These are phyloP conservation scores for Saccharum officinarum DNA, from an alignment of 176 grass and related monocot genomes.

Conservation along the genomic window DNA sequence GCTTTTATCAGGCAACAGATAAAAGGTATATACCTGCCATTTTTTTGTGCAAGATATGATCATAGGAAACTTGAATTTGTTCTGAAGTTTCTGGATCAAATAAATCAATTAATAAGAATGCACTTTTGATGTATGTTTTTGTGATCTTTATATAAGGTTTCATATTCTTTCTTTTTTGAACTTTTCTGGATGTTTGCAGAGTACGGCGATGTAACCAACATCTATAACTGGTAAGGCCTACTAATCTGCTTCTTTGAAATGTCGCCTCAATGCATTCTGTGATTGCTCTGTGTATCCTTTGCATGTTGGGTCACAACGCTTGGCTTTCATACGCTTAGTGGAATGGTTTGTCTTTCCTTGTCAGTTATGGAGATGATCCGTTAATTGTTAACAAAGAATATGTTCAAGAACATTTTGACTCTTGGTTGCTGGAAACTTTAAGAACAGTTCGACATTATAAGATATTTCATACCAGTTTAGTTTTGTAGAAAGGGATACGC, in stretches of 20 bases:
- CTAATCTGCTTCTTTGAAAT: conserved; percentile 35
- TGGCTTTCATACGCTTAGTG: neutral
- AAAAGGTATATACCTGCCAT: conserved; percentile 49
- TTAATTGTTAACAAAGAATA: neutral
- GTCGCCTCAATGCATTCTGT: neutral
- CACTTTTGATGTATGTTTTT: conserved; percentile 33
- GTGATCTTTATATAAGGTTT: conserved; percentile 17
- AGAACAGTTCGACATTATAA: neutral
- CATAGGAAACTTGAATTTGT: conserved; percentile 24
- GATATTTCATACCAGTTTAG: neutral
- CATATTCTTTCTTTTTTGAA: neutral
- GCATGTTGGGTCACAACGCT: neutral
- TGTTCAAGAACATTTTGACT: neutral
- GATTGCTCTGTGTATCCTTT: conserved; percentile 18
- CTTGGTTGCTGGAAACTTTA: neutral
- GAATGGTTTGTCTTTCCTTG: neutral
- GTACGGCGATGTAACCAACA: conserved; percentile 85
- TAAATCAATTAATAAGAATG: conserved; percentile 8
- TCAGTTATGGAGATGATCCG: neutral
- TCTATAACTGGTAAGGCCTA: conserved; percentile 88
- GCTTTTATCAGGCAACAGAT: conserved; percentile 92
- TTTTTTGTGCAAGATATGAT: conserved; percentile 22
- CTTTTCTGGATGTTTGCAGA: conserved; percentile 59
- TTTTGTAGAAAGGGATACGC: neutral
- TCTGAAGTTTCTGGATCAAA: conserved; percentile 21